Base-by-base conservation (phyloP, 2,329 filamentous ascomycete genomes). In the Alternaria viburni region DNA sequence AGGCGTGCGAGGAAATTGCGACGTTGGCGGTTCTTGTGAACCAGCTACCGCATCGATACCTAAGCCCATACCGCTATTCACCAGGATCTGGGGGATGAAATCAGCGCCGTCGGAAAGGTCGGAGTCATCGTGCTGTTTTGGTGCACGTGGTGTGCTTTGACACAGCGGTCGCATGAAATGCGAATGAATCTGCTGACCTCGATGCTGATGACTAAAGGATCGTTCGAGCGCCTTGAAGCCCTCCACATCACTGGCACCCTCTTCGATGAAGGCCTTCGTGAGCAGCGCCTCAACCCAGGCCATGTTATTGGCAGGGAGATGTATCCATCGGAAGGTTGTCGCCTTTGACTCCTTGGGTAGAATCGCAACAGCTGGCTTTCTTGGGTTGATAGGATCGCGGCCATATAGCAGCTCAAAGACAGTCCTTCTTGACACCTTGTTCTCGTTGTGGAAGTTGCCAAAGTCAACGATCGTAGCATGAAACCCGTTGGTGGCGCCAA, bases 211-310 rank as follows among this genome's bases (percentile, higher is more conserved):
- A 46, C 85, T 85, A 65, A 90, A 89, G 4, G 86, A 88, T 64
- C 85, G 84, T 68, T 88, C 87, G 3, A 90, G 73, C 0, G 87
- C 86, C 69, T 89, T 90, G 78, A 89, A 90, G 1, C 86, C 85
- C 70, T 89, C 86, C 2, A 89, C 84, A 71, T 90, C 88, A n/a
- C 83, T 83, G 15, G 85, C 84, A 0, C 87, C 87, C 41, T 87
- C 86, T 73, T 90, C 88, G 32, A 90, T 86, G 67, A 90, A 90
- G 8, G 84, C 84, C 67, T 90, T 90, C 1, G 87, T 87, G n/a
- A 90, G 77, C 2, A 90, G 79, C 0, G 87, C 84, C 75, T 90
- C 88, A 5, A 87, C 85, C 88, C 88, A 90, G 1, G 85, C 84
- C 70, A 88, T 84, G 72, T 87, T 84, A 59, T 83, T 83, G 0